A percentile compares a stretch with the other conserved stretches of the same genome.
phyloP scores from a whole-genome alignment of 2,329 filamentous ascomycete species.

The Celoporthe dispersa region DNA sequence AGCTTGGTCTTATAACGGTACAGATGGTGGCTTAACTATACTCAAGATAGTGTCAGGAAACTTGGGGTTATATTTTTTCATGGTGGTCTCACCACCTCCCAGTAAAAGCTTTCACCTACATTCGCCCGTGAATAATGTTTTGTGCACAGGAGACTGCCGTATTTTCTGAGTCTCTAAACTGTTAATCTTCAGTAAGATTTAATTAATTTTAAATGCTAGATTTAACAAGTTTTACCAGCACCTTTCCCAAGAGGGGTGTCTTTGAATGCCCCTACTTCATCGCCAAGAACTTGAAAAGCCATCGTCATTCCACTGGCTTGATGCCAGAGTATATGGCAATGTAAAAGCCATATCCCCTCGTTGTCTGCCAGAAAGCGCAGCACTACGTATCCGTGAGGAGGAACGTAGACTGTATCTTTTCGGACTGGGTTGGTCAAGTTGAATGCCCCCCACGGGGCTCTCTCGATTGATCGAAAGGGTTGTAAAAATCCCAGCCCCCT shows the following conservation, averaged over 20 bases:
- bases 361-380: constrained; percentile 34
- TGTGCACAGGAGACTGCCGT: too few species aligned
- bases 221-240: background rate
- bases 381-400: constrained; percentile 32
- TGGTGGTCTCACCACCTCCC: background rate
- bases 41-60: background rate
- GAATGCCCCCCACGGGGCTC: constrained; percentile 30
- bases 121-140: too few species aligned
- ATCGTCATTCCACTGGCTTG: constrained; percentile 35
- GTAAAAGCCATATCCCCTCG: constrained; percentile 33
- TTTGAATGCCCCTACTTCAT: constrained; percentile 27
- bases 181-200: too few species aligned
- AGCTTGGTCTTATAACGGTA: background rate
- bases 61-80: background rate
- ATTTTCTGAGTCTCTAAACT: too few species aligned
- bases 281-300: constrained; percentile 34
- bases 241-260: background rate
- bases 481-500: constrained; percentile 37
- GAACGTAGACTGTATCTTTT: constrained; percentile 36
- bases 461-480: constrained; percentile 31
- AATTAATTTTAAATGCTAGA: background rate
- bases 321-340: constrained; percentile 36
- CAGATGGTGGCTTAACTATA: background rate
- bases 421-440: constrained; percentile 30
- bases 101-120: too few species aligned